phyloP scores from a whole-genome alignment of 352 stramenopile species.

The Achlya hypogyna region DNA sequence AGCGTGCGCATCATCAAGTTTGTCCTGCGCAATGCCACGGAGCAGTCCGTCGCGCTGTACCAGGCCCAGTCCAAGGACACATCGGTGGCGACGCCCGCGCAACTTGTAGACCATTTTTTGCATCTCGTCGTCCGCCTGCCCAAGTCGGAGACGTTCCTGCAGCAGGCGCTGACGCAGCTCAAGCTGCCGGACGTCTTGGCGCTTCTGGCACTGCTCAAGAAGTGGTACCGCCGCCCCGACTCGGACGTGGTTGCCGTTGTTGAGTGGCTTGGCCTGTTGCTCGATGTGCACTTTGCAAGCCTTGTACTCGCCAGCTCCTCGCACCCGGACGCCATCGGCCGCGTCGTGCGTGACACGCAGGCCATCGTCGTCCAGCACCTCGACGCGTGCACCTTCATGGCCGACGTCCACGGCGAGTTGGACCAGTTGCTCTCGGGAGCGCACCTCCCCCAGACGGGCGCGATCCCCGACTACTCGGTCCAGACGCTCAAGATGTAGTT shows the following conservation, averaged over 20 bases:
- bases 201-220: conserved; percentile 59
- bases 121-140: conserved; percentile 27
- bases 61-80: not conserved
- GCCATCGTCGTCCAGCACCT: conserved; percentile 49
- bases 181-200: conserved; percentile 57
- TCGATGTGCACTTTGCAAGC: conserved; percentile 61
- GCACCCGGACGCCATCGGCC: conserved; percentile 28
- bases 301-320: conserved; percentile 52
- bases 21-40: conserved; percentile 4
- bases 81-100: not conserved
- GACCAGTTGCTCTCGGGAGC: conserved; percentile 72
- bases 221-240: conserved; percentile 37
- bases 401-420: conserved; percentile 60
- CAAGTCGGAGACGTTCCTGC: conserved; percentile 67
- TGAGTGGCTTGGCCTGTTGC: conserved; percentile 58
- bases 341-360: conserved; percentile 40
- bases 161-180: conserved; percentile 62
- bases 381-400: conserved; percentile 42
- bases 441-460: conserved; percentile 28
- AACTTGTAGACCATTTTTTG: conserved; percentile 36
- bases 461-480: conserved; percentile 15
- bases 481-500: conserved; percentile 9
- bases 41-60: not conserved
- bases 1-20: conserved; percentile 65
- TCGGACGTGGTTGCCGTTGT: conserved; percentile 28